A percentile compares a stretch with the other conserved stretches of the same genome.
phyloP scores from a whole-genome alignment of 768 basidiomycete species.

The Amanita pallidorosea region DNA sequence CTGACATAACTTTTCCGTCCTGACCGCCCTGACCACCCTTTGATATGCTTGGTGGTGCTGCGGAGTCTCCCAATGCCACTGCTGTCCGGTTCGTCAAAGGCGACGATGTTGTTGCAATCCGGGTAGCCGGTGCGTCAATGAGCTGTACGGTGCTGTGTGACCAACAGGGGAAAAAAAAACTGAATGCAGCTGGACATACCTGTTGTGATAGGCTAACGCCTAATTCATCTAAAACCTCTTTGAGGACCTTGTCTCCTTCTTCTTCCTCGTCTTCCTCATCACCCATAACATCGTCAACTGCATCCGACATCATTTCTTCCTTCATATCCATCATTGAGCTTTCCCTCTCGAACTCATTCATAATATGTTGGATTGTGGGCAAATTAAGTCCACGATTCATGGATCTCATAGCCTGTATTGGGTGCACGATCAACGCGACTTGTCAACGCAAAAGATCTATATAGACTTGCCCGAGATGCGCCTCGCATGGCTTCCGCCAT shows the following conservation, averaged over 20 bases:
- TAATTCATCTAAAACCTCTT: slow-evolving; percentile 95
- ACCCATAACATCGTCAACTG: slow-evolving; percentile 96
- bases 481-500: slow-evolving; percentile 99
- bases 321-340: slow-evolving; percentile 99
- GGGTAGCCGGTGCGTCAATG: slow-evolving; percentile 63
- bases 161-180: slow-evolving; percentile 3
- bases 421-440: slow-evolving; percentile 4
- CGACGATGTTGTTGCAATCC: slow-evolving; percentile 49
- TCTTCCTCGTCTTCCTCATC: slow-evolving; percentile 97
- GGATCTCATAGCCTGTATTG: slow-evolving; percentile 81
- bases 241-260: slow-evolving; percentile 91
- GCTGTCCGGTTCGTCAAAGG: slow-evolving; percentile 60
- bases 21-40: slow-evolving; percentile 27
- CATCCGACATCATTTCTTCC: slow-evolving; percentile 99
- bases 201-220: slow-evolving; percentile 87
- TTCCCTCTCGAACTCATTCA: slow-evolving; percentile 98
- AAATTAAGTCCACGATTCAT: slow-evolving; percentile 97
- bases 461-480: slow-evolving; percentile 72
- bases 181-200: slow-evolving; percentile 14
- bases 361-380: slow-evolving; percentile 89
- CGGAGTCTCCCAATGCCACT: slow-evolving; percentile 74
- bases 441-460: slow-evolving; percentile 1
- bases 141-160: slow-evolving; percentile 36
- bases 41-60: slow-evolving; percentile 23
- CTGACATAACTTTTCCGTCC: slow-evolving; percentile 34